Percentiles rank a stretch among this genome's conserved stretches.
Conservation (phyloP, 305 asterid species). For the Fraxinus floribunda region DNA sequence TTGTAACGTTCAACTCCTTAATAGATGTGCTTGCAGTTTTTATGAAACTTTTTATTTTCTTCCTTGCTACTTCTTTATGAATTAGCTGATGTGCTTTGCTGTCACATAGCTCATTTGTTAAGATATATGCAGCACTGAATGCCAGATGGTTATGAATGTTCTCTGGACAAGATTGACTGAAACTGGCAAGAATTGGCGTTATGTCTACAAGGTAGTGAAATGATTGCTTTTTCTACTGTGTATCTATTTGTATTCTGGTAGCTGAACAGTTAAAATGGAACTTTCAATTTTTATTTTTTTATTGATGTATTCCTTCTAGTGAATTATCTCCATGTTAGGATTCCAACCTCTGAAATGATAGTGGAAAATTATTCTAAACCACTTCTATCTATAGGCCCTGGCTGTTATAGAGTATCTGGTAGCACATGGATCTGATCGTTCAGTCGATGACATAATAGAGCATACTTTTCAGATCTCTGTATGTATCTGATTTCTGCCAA, state of each 20-base stretch:
- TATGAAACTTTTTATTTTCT: conserved; percentile 20
- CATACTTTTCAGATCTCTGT: conserved; percentile 94
- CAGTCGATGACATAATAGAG: conserved; percentile 87
- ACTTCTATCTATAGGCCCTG: conserved; percentile 52
- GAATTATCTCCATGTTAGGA: background rate
- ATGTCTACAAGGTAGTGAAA: conserved; percentile 77
- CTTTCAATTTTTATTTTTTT: background rate
- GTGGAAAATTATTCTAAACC: conserved; percentile 7
- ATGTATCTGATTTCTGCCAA: conserved; percentile 37
- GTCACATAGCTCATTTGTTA: conserved; percentile 34
- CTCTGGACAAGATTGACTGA: conserved; percentile 91
- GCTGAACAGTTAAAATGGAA: conserved; percentile 6
- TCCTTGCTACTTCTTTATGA: conserved; percentile 14
- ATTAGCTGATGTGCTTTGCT: conserved; percentile 21
- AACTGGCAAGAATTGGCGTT: conserved; percentile 89
- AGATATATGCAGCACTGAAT: conserved; percentile 70
- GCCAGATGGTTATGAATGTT: conserved; percentile 90
- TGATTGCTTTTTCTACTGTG: conserved; percentile 11
- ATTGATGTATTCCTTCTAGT: background rate
- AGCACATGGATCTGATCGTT: conserved; percentile 91
- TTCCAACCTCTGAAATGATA: conserved; percentile 11
- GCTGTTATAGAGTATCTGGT: conserved; percentile 94
- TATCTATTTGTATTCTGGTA: conserved; percentile 4
- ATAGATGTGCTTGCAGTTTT: conserved; percentile 22
- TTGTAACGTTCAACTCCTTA: conserved; percentile 43